These are phyloP conservation scores for Bacterosira constricta DNA, from an alignment of 108 stramenopile species.

Conservation along the genomic window DNA sequence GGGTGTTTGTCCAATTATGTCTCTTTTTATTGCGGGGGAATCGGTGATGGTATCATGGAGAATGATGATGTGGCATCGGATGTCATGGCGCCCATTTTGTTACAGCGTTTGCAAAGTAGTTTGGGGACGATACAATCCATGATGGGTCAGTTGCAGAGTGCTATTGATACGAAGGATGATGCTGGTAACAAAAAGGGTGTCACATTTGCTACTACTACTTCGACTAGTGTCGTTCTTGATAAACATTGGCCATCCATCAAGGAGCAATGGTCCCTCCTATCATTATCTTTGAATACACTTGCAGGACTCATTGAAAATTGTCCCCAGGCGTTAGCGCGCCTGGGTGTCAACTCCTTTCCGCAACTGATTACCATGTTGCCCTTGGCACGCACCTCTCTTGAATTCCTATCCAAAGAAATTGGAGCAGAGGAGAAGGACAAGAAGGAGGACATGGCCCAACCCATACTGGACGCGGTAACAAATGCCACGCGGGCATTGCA, in stretches of 20 bases:
- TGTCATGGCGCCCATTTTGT: conserved; percentile 36
- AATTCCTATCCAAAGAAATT: background rate
- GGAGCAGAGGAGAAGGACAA: background rate
- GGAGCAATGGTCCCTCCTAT: conserved; percentile 43
- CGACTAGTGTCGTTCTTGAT: no score
- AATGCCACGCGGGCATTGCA: conserved; percentile 66
- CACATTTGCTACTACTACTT: background rate
- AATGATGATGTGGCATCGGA: conserved; percentile 14
- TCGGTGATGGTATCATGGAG: background rate
- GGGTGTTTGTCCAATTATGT: conserved; percentile 73
- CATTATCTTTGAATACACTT: conserved; percentile 30
- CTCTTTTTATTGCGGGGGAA: conserved; percentile 5
- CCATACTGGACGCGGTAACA: conserved; percentile 36
- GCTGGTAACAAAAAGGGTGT: background rate
- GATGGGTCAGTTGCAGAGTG: conserved; percentile 2
- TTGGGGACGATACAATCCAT: conserved; percentile 1
- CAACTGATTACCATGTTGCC: background rate
- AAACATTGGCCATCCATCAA: conserved; percentile 4
- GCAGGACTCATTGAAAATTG: conserved; percentile 46
- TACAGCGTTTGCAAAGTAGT: conserved; percentile 20
- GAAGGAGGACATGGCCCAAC: background rate
- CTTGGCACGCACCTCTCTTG: background rate
- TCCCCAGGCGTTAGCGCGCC: conserved; percentile 18
- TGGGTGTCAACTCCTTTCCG: background rate
- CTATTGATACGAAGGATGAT: background rate